Percentiles rank a stretch among this genome's conserved stretches.
Evolutionary conservation across 1,284 basidiomycete genomes (phyloP).

Genomic region (Cryptococcus hybrid): DNA sequence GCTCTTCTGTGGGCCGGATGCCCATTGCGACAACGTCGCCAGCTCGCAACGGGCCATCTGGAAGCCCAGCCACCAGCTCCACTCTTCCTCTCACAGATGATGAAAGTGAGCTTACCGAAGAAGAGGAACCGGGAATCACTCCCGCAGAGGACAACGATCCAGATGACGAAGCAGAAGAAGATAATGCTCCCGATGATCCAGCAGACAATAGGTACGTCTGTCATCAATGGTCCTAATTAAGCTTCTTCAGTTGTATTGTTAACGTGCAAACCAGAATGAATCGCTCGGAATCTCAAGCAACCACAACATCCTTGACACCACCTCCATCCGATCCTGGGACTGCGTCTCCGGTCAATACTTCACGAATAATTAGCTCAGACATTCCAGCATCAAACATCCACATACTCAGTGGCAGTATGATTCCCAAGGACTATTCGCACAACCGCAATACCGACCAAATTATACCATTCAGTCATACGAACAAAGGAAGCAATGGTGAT

Average conservation of each 20-base stretch:
- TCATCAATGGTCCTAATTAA: too few species aligned
- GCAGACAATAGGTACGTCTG: too few species aligned
- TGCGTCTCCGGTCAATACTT: background rate
- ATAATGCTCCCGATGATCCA: too few species aligned
- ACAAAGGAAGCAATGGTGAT: constrained; percentile 1
- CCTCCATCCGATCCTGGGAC: constrained; percentile 11
- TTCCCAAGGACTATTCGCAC: too few species aligned
- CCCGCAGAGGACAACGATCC: background rate
- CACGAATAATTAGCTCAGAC: too few species aligned
- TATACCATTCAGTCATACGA: too few species aligned
- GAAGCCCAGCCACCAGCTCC: constrained; percentile 16
- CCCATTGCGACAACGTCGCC: constrained; percentile 41
- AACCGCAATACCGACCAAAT: too few species aligned
- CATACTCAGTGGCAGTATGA: background rate
- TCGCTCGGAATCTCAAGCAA: constrained; percentile 5
- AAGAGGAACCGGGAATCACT: constrained; percentile 37
- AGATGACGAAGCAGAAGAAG: background rate
- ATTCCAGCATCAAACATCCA: background rate
- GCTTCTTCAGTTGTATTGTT: background rate
- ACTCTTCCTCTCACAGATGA: constrained; percentile 17
- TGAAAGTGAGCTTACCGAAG: constrained; percentile 9
- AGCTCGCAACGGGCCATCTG: background rate
- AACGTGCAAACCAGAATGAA: too few species aligned
- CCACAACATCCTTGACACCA: constrained; percentile 14
- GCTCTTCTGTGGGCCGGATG: constrained; percentile 1